phyloP scores from a whole-genome alignment of 768 basidiomycete species.

The Boletus subparvulus region DNA sequence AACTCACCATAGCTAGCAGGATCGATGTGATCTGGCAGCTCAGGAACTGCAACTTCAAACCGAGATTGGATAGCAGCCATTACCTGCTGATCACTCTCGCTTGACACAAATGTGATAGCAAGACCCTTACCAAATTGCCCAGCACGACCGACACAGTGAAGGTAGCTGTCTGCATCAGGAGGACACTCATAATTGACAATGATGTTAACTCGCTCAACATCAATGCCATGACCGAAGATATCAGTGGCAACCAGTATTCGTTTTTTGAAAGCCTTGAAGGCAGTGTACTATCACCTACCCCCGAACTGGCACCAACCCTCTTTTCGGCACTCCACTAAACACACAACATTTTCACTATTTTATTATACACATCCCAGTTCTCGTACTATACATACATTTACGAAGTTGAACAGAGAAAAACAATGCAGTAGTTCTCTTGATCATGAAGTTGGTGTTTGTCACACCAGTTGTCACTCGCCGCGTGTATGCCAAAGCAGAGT shows the following conservation, averaged over 20 bases:
- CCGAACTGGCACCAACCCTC: no score
- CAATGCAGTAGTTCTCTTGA: no score
- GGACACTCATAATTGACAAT: slow-evolving; percentile 99
- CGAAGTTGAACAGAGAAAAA: no score
- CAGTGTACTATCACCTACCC: no score
- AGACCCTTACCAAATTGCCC: slow-evolving; percentile 99
- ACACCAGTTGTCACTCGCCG: no score
- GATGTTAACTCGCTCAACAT: slow-evolving; percentile 99
- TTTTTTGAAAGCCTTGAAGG: slow-evolving; percentile 99
- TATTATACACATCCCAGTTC: no score
- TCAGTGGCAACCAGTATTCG: slow-evolving; percentile 99
- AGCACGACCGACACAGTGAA: slow-evolving; percentile 98
- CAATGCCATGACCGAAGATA: slow-evolving; percentile 98
- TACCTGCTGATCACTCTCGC: slow-evolving; percentile 90
- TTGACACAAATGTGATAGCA: slow-evolving; percentile 94
- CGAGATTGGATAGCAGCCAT: slow-evolving; percentile 93
- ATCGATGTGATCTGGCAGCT: slow-evolving; percentile 91
- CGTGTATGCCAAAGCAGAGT: no score
- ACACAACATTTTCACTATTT: no score
- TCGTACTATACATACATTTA: no score
- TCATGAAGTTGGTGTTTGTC: no score
- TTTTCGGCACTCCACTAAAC: no score
- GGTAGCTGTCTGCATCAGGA: slow-evolving; percentile 95
- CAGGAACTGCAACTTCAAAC: slow-evolving; percentile 96
- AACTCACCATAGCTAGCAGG: slow-evolving; percentile 92